Evolutionary conservation across 2,329 filamentous ascomycete genomes (phyloP), one percentile per base, ranked within the genome.

Genomic region (Claviceps citrina): DNA sequence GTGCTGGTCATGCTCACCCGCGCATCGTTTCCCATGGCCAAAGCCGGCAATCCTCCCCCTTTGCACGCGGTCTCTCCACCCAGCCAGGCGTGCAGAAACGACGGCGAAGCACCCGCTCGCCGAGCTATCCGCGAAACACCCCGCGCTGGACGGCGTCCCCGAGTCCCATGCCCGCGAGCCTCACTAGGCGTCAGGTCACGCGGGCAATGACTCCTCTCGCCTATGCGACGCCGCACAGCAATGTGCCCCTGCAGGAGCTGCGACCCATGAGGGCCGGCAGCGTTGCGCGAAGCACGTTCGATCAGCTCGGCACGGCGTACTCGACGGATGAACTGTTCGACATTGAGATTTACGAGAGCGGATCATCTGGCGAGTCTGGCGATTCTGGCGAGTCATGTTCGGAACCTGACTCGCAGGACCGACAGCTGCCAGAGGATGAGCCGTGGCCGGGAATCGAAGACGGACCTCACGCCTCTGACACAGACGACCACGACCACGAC

Each of bases 191-290:
- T 39, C 48, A 55, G 49, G 25, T 32, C 13, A 18, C 24, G 13
- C 43, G 46, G 2, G 57, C 56, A 12, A 65, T 63, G 10, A 75
- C 70, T 0, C 80, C 78, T 0, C 76, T 76, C 47, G 77, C 76
- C n/a, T 86, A 86, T 51, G 79, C 80, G 3, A 87, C 82, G 0
- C 82, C 82, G 0, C 68, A 79, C 52, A 85, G 80, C 51, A 78
- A 76, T 44, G 71, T 66, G 3, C 66, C 73, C 1, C 55, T 60
- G 7, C 55, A 64, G 10, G 67, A 70, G 40, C 46, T 59, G 15
- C 59, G 61, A 13, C 46, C 46, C 5, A 32, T 51, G 2, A 50
- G 57, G 12, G 49, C 50, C 32, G 50, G 52, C 26, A 60, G 58
- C 34, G 44, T 50, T 12, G 47, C 50, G 6, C 54, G 51, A 3